Percentiles rank a stretch among this genome's conserved stretches.
These are phyloP conservation scores for Beverwykella pulmonaria DNA, from an alignment of 495 filamentous ascomycete species.

Conservation along the genomic window DNA sequence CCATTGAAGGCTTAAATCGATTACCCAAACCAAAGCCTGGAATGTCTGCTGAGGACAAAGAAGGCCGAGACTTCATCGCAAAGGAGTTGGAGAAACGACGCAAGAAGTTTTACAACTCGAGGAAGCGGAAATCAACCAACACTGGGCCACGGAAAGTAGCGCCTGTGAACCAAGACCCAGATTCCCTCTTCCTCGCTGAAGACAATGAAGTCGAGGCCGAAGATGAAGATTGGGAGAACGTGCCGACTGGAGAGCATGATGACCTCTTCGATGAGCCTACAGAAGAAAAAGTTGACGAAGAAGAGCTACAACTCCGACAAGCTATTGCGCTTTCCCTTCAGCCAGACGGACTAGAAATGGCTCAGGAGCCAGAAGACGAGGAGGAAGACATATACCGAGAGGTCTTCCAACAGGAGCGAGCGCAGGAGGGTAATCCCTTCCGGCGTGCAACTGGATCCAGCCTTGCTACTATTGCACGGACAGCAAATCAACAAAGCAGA, in stretches of 20 bases:
- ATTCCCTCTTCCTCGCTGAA: conserved; percentile 69
- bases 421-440: conserved; percentile 57
- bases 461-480: conserved; percentile 61
- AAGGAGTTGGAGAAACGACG: conserved; percentile 52
- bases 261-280: conserved; percentile 49
- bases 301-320: conserved; percentile 75
- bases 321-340: conserved; percentile 83
- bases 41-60: conserved; percentile 20
- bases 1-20: conserved; percentile 89
- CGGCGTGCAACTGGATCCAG: conserved; percentile 50
- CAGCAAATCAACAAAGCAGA: conserved; percentile 64
- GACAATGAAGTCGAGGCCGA: conserved; percentile 45
- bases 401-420: conserved; percentile 55
- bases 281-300: conserved; percentile 46
- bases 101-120: conserved; percentile 50
- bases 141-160: conserved; percentile 29
- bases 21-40: conserved; percentile 62
- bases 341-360: conserved; percentile 38
- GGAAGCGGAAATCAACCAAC: conserved; percentile 34
- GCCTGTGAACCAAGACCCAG: conserved; percentile 39
- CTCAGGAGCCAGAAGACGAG: conserved; percentile 43
- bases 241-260: conserved; percentile 33
- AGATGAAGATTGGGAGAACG: conserved; percentile 43
- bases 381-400: conserved; percentile 52
- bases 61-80: conserved; percentile 34